A percentile compares a stretch with the other conserved stretches of the same genome.
Conservation (phyloP, 805 yeast genomes). For the Torulaspora microellipsoides region DNA sequence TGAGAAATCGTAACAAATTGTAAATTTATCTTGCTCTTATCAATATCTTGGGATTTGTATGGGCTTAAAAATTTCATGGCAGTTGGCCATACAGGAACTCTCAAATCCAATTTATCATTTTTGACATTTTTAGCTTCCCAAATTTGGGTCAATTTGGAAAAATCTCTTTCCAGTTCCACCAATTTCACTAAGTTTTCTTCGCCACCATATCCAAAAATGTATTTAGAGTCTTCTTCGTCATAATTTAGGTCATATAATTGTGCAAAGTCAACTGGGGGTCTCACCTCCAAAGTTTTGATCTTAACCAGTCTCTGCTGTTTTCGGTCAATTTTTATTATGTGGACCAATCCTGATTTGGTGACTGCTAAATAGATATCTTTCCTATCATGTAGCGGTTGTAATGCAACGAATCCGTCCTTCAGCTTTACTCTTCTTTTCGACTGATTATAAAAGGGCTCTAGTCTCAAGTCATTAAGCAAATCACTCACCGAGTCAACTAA, state of each 20-base stretch:
- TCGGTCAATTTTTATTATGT: conserved; percentile 24
- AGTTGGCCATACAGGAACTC: conserved; percentile 76
- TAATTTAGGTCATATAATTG: conserved; percentile 43
- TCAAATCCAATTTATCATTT: conserved; percentile 68
- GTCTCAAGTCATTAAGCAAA: conserved; percentile 21
- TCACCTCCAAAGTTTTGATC: conserved; percentile 29
- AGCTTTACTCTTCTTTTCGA: conserved; percentile 30
- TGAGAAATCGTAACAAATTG: conserved; percentile 60
- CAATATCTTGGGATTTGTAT: conserved; percentile 34
- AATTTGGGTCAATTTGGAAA: conserved; percentile 34
- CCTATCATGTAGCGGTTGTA: conserved; percentile 27
- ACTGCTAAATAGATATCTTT: conserved; percentile 31
- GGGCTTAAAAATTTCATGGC: conserved; percentile 42
- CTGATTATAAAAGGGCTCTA: conserved; percentile 21
- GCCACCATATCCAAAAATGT: conserved; percentile 76
- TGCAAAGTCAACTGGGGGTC: conserved; percentile 44
- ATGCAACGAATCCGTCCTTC: conserved; percentile 39
- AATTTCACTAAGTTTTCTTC: conserved; percentile 53
- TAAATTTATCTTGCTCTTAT: conserved; percentile 31
- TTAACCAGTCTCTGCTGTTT: conserved; percentile 14
- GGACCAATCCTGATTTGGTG: conserved; percentile 36
- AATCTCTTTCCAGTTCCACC: conserved; percentile 23
- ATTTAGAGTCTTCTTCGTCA: conserved; percentile 32
- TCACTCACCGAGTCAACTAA: conserved; percentile 16
- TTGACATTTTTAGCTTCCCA: conserved; percentile 83